A percentile compares a stretch with the other conserved stretches of the same genome.
phyloP scores from a whole-genome alignment of 805 yeast genomes.

The Wickerhamomyces chaumierensis region DNA sequence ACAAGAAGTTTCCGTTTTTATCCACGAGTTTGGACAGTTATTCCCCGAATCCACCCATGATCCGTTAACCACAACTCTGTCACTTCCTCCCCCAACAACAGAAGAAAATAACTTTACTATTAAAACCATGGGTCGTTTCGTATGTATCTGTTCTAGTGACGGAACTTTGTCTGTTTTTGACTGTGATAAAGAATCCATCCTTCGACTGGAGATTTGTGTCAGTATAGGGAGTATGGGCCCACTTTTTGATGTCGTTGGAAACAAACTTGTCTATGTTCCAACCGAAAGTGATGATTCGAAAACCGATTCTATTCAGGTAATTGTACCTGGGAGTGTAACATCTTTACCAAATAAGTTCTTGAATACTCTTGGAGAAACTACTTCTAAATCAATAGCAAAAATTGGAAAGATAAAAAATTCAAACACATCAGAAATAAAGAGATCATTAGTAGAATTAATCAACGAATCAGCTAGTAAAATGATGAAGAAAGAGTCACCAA shows the following conservation, averaged over 20 bases:
- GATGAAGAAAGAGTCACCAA: constrained; percentile 7
- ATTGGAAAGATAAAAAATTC: neutral
- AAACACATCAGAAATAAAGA: neutral
- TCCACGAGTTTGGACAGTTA: constrained; percentile 15
- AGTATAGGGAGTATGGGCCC: no score
- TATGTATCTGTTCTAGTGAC: constrained; percentile 19
- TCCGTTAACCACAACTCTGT: constrained; percentile 5
- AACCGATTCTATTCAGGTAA: no score
- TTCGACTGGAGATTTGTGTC: no score
- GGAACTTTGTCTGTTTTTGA: constrained; percentile 20
- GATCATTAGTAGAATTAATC: neutral
- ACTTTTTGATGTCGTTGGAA: constrained; percentile 30
- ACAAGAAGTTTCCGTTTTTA: constrained; percentile 6
- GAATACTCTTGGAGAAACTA: no score
- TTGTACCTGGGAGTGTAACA: no score
- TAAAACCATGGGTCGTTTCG: constrained; percentile 11
- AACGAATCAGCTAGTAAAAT: neutral
- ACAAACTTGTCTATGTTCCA: constrained; percentile 29
- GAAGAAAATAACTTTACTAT: constrained; percentile 16
- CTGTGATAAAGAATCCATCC: constrained; percentile 8
- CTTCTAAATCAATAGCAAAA: constrained; percentile 2
- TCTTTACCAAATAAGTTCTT: no score
- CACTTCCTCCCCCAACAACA: constrained; percentile 18
- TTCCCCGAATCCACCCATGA: constrained; percentile 1
- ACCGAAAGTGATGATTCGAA: no score